Evolutionary conservation across 2,329 filamentous ascomycete species (phyloP), one percentile per base, ranked within the genome.

Genomic region (Stagonosporopsis vannaccii): DNA sequence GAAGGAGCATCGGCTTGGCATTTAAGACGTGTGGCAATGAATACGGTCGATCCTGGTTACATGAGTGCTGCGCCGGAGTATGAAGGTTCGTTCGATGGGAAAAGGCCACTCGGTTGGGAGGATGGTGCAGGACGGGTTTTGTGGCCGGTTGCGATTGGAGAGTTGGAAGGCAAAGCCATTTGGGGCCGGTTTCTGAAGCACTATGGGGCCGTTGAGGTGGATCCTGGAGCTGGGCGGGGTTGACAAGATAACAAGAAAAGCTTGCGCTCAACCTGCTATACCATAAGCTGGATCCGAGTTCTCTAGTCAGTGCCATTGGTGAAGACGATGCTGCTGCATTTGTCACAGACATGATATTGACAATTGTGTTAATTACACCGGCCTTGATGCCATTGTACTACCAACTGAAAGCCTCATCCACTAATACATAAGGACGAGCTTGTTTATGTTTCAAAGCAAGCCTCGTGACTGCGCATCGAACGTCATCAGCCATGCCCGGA

Each of bases 1-100:
- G 56, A 59, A 39, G 52, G 51, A 3, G 59, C 59, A 11, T 25
- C 46, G 15, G 52, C 55, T n/a, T 62, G 58, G 51, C 48, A 36
- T 0, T 25, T 17, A 2, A 46, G 50, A 23, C 43, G 43, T 17
- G 32, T 60, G 26, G 56, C 55, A 6, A 57, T 62, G 49, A 60
- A 57, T 35, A 62, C 55, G 1, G 51, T 62, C 2, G 61, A 60
- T 48, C 51, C 59, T 0, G 57, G 61, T 2, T 62, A 62, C 22
- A 60, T 60, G 55, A 60, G 56, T 40, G 61, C 61, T 3, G 57
- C 59, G 6, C 59, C 50, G 3, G 57, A 60, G 36, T 59, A 56
- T 13, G 55, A 62, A 45, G 37, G 54, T 30, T 46, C 43, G 13
- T 59, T 51, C 33, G 57, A 56, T 35, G 59, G 57, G 0, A 32